phyloP scores from a whole-genome alignment of 805 yeast species.

The Metschnikowia drakensbergensis region DNA sequence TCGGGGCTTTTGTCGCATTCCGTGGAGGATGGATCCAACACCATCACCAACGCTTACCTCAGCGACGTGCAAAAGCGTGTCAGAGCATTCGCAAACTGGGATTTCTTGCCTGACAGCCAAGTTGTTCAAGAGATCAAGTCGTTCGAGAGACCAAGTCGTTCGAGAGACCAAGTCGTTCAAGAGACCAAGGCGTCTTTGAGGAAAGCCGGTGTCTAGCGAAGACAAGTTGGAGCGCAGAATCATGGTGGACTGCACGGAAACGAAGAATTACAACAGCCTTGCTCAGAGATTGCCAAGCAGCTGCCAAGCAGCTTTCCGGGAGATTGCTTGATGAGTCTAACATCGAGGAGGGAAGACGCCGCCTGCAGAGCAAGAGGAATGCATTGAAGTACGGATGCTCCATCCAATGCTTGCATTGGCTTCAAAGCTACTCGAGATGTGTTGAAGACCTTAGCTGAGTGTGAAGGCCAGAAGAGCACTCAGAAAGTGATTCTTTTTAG shows the following conservation, averaged over 20 bases:
- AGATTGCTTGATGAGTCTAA: slow-evolving; percentile 97
- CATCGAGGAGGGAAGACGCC: slow-evolving; percentile 89
- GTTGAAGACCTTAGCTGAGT: slow-evolving; percentile 67
- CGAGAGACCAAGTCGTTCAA: slow-evolving; percentile 45
- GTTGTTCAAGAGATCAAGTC: too few species aligned
- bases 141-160: slow-evolving; percentile 49
- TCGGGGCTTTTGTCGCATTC: slow-evolving; percentile 58
- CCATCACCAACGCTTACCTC: slow-evolving; percentile 49
- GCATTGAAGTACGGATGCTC: slow-evolving; percentile 88
- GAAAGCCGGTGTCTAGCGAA: slow-evolving; percentile 41
- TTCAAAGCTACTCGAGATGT: slow-evolving; percentile 86
- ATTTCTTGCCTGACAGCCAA: slow-evolving; percentile 34
- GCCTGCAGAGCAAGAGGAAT: slow-evolving; percentile 43
- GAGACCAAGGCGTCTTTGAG: slow-evolving; percentile 65
- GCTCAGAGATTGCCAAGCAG: slow-evolving; percentile 71
- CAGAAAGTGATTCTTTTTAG: slow-evolving; percentile 3
- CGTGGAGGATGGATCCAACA: slow-evolving; percentile 53
- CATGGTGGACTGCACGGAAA: slow-evolving; percentile 98
- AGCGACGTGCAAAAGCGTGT: slow-evolving; percentile 59
- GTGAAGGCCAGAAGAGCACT: slow-evolving; percentile 72
- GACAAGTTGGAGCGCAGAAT: slow-evolving; percentile 47
- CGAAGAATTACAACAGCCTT: slow-evolving; percentile 94
- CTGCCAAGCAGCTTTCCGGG: slow-evolving; percentile 71
- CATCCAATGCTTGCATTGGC: slow-evolving; percentile 89
- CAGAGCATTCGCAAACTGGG: slow-evolving; percentile 36